phyloP scores from a whole-genome alignment of 495 filamentous ascomycete genomes.

The Viridothelium virens region DNA sequence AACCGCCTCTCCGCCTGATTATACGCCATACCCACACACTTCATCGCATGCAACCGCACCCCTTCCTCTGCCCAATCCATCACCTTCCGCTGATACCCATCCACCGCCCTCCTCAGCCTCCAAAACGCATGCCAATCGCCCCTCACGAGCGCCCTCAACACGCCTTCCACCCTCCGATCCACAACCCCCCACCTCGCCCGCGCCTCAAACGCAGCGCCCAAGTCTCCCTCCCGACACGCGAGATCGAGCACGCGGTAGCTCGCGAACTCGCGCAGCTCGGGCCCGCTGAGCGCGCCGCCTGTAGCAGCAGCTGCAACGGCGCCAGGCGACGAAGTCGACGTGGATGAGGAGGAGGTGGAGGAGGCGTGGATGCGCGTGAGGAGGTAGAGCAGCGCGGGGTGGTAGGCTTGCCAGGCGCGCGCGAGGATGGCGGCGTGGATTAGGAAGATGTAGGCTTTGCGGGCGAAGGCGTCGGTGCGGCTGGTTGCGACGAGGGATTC shows the following conservation, averaged over 20 bases:
- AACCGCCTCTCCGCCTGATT: slow-evolving; percentile 59
- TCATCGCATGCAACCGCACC: slow-evolving; percentile 64
- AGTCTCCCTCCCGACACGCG: slow-evolving; percentile 72
- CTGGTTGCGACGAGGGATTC: slow-evolving; percentile 74
- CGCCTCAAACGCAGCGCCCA: slow-evolving; percentile 62
- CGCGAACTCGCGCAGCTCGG: slow-evolving; percentile 68
- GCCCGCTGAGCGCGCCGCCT: slow-evolving; percentile 50
- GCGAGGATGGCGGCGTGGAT: slow-evolving; percentile 73
- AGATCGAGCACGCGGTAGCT: slow-evolving; percentile 80
- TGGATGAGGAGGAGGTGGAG: slow-evolving; percentile 53
- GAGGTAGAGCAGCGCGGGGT: slow-evolving; percentile 74
- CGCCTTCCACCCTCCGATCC: slow-evolving; percentile 56
- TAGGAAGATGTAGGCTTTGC: slow-evolving; percentile 54
- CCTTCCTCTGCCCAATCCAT: slow-evolving; percentile 71
- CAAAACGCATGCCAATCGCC: slow-evolving; percentile 80
- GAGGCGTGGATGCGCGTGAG: background rate
- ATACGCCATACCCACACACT: slow-evolving; percentile 77
- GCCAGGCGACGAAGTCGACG: background rate
- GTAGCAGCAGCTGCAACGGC: slow-evolving; percentile 20
- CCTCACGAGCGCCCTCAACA: slow-evolving; percentile 62
- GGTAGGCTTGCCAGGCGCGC: slow-evolving; percentile 77
- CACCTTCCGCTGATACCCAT: slow-evolving; percentile 64
- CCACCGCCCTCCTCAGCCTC: slow-evolving; percentile 59
- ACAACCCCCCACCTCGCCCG: slow-evolving; percentile 49
- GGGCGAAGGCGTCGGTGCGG: slow-evolving; percentile 51